Evolutionary conservation across 352 stramenopile genomes (phyloP), one percentile per base, ranked within the genome.

Genomic region (Globisporangium megalacanthum): DNA sequence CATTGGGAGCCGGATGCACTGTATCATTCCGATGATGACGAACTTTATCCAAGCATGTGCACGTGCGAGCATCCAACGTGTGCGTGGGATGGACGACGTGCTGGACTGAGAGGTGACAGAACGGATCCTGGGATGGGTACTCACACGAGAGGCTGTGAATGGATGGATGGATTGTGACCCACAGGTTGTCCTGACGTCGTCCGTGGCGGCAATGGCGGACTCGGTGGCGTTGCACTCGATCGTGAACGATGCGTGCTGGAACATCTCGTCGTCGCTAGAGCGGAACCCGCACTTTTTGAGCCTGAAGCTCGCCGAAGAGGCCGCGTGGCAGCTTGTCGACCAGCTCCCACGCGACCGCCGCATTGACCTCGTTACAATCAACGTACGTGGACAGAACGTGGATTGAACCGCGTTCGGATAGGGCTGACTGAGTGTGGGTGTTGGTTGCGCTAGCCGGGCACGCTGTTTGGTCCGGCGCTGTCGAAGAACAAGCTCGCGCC

Each of bases 21-120:
- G 83, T 48, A 95, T 95, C 68, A 92, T 95, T 35, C 86, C 86
- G 13, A 95, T 95, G 84, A 95, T 95, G 86, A 94, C 84, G 13
- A 95, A 95, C 66, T 95, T 95, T 54, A 93, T 95, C 58, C 84
- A 92, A 54, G 83, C 86, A 0, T 95, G 86, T 58, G 82, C 85
- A 14, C 80, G 86, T 11, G 70, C 80, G 5, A 79, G 83, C 46
- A 75, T 94, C 41, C 93, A 94, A 71, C 69, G 84, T 22, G 85
- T 79, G 69, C 14, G 47, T 61, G 19, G 1, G 22, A 20, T 29
- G 3, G 33, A 3, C 7, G 25, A 29, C 25, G 25, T 4, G 25
- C 25, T 29, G 25, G 25, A 29, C 25, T 1, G 25, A 29, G 25
- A 29, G 25, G 25, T 1, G 25, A 29, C 25, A 29, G 4, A 29